These are phyloP conservation scores for Carex myosuroides DNA, from an alignment of 176 grass and related monocot species.

Conservation along the genomic window DNA sequence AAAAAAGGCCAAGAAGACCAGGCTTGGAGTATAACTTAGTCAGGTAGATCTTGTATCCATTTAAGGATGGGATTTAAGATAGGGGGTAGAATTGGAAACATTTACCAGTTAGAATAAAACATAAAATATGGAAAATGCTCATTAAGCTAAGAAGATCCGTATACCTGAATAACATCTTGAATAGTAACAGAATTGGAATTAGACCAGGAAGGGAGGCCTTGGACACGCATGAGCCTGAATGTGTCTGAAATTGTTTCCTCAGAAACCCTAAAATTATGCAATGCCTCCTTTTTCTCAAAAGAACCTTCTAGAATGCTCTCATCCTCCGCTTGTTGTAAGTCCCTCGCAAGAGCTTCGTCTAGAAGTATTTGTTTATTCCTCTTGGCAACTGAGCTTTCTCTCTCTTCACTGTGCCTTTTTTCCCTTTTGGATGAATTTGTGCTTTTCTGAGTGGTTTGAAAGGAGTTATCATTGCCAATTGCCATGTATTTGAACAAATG, in stretches of 20 bases:
- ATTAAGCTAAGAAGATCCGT: background rate
- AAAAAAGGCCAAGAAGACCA: no score
- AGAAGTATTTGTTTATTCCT: constrained; percentile 57
- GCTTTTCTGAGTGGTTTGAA: constrained; percentile 5
- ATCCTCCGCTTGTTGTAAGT: constrained; percentile 26
- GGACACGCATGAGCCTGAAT: constrained; percentile 71
- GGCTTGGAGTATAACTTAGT: no score
- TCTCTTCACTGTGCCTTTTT: constrained; percentile 48
- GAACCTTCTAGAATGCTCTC: constrained; percentile 14
- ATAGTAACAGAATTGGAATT: constrained; percentile 65
- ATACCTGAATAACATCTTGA: constrained; percentile 81
- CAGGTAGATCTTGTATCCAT: background rate
- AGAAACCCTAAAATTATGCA: constrained; percentile 25
- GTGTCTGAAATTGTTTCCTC: constrained; percentile 34
- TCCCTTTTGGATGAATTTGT: constrained; percentile 38
- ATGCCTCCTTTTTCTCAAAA: constrained; percentile 30
- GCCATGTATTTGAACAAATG: constrained; percentile 53
- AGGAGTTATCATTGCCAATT: constrained; percentile 25
- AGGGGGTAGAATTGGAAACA: background rate
- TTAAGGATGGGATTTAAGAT: background rate
- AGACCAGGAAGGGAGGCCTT: constrained; percentile 76
- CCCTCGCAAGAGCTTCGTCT: constrained; percentile 58
- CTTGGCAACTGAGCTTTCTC: constrained; percentile 28
- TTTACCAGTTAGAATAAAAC: background rate
- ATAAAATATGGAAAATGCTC: background rate